These are phyloP conservation scores for Calcarisporium arbuscula DNA, from an alignment of 2,329 filamentous ascomycete species.

Conservation along the genomic window DNA sequence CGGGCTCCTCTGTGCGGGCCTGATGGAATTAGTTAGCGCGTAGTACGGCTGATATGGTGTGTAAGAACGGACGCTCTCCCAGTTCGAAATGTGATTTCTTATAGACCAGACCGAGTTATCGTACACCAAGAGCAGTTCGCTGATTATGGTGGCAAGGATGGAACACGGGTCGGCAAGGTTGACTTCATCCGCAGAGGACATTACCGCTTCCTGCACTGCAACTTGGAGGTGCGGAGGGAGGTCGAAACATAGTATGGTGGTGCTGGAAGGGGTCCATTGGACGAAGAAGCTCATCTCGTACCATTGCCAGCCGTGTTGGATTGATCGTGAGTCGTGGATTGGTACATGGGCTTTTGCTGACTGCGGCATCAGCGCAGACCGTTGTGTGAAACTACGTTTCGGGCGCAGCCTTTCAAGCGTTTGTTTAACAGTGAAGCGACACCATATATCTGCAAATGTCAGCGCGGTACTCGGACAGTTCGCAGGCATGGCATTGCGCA, in stretches of 20 bases:
- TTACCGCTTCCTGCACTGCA: not conserved
- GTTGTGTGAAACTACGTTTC: conserved; percentile 1
- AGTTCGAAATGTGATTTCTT: conserved; percentile 4
- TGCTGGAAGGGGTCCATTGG: conserved; percentile 1
- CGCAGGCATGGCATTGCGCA: no score
- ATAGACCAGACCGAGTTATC: conserved; percentile 7
- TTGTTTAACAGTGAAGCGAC: conserved; percentile 6
- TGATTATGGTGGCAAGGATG: not conserved
- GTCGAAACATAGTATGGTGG: conserved; percentile 4
- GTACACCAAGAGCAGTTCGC: conserved; percentile 1
- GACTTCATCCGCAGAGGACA: not conserved
- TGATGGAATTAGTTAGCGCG: conserved; percentile 1
- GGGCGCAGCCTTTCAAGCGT: not conserved
- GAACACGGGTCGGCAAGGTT: conserved; percentile 4
- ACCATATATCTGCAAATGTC: conserved; percentile 4
- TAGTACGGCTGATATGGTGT: no score
- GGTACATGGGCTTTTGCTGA: not conserved
- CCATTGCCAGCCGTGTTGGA: conserved; percentile 6
- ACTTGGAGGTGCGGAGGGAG: not conserved
- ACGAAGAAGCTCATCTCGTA: conserved; percentile 7
- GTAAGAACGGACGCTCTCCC: conserved; percentile 4
- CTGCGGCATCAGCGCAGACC: not conserved
- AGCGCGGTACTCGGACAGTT: not conserved
- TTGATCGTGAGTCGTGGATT: conserved; percentile 1
- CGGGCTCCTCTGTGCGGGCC: conserved; percentile 1